Evolutionary conservation across 1,139 yeast species (phyloP), one percentile per base, ranked within the genome.

Genomic region (Tardiomyces depauwii): DNA sequence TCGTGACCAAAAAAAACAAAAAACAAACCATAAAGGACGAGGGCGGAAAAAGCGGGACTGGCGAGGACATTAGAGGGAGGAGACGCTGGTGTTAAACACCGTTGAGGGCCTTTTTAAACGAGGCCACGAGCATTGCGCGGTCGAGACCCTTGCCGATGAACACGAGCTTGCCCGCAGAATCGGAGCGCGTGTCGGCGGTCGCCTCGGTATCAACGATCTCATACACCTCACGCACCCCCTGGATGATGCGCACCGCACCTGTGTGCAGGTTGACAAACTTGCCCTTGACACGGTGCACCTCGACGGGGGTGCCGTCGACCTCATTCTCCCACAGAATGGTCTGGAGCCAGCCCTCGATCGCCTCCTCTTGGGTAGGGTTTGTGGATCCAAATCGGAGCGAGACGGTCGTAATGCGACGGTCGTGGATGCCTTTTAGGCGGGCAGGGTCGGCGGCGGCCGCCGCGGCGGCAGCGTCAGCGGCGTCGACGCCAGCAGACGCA

Each of bases 191-290:
- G 33, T 49, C 49, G 39, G 66, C 64, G 33, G 71, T 57, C 4
- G 56, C 58, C 0, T 73, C 77, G 0, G 76, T 76, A 14, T 76
- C 78, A 5, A 82, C 73, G 1, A 87, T 71, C 52, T 91, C 98
- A 62, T 87, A 91, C 0, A 95, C 86, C 49, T 87, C 94, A 50
- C 97, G 70, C 0, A 91, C 98, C 4, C 95, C 97, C 61, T 91
- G 98, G n/a, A 91, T 67, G 1, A 91, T 88, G 42, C 55, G 56
- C 21, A 61, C 55, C 50, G 75, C 70, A n/a, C 49, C 50, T 1
- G 49, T 47, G 2, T 60, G 60, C 1, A 49, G 44, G 16, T 53
- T 50, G 2, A 80, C 74, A 16, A 87, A 54, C 7, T 86, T 63
- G 0, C 96, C 98, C 60, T 93, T 91, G 3, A 83, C 67, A 51